Conservation (phyloP, 2,329 filamentous ascomycete species). For the Neospermospora avenae region DNA sequence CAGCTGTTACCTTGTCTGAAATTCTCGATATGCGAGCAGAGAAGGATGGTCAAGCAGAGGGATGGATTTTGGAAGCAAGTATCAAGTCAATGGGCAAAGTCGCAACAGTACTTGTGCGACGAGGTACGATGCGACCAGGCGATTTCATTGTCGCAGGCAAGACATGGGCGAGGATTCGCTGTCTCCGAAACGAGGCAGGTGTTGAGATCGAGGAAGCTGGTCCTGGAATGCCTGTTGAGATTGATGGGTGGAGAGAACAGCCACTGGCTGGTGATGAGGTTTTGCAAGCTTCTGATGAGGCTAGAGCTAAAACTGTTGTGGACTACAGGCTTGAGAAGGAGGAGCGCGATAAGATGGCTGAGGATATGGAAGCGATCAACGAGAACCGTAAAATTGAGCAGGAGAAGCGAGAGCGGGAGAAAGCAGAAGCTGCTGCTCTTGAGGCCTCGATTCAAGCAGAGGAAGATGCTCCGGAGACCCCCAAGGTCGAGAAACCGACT, state of each 20-base stretch:
- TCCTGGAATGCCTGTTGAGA: slow-evolving; percentile 86
- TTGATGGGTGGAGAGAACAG: slow-evolving; percentile 90
- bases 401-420: slow-evolving; percentile 60
- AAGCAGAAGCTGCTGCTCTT: slow-evolving; percentile 46
- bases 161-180: slow-evolving; percentile 83
- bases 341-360: slow-evolving; percentile 62
- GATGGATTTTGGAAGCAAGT: slow-evolving; percentile 89
- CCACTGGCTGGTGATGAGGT: slow-evolving; percentile 85
- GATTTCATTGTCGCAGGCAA: slow-evolving; percentile 84
- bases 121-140: slow-evolving; percentile 78
- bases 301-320: slow-evolving; percentile 73
- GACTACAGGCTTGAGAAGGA: slow-evolving; percentile 70
- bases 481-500: slow-evolving; percentile 35
- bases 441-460: slow-evolving; percentile 37
- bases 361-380: slow-evolving; percentile 76
- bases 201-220: slow-evolving; percentile 66
- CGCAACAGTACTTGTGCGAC: slow-evolving; percentile 83
- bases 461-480: slow-evolving; percentile 28
- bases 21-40: slow-evolving; percentile 88
- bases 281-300: slow-evolving; percentile 76
- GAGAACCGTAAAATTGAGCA: slow-evolving; percentile 54
- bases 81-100: slow-evolving; percentile 81
- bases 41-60: slow-evolving; percentile 72
- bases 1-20: slow-evolving; percentile 79
- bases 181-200: slow-evolving; percentile 81